A percentile compares a stretch with the other conserved stretches of the same genome.
Evolutionary conservation across 371 early-diverging fungal species (phyloP).

Genomic region (Rhizopus arrhizus): DNA sequence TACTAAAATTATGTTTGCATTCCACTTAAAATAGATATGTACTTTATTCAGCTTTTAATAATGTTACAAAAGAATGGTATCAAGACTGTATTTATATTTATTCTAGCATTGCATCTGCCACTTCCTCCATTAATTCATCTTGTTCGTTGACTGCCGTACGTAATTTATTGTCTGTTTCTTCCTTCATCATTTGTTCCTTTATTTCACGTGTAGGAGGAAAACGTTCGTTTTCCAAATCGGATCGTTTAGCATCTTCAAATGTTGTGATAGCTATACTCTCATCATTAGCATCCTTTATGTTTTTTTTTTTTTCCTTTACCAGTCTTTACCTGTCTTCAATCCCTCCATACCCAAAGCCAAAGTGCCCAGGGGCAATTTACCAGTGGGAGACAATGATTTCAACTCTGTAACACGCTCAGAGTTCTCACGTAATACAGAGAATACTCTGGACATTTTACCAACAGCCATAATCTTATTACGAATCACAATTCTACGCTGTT

Average conservation of each 20-base stretch:
- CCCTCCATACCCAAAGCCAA: conserved; percentile 90
- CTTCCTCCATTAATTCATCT: conserved; percentile 41
- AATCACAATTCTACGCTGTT: conserved; percentile 68
- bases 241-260: conserved; percentile 91
- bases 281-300: too few relatives aligned
- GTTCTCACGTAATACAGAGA: conserved; percentile 86
- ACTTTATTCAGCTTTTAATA: too few relatives aligned
- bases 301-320: too few relatives aligned
- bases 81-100: not conserved
- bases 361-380: conserved; percentile 80
- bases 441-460: conserved; percentile 87
- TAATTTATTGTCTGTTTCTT: conserved; percentile 50
- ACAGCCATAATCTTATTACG: conserved; percentile 91
- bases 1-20: too few relatives aligned
- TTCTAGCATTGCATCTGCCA: conserved; percentile 48
- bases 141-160: conserved; percentile 54
- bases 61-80: too few relatives aligned
- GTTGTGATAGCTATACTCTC: conserved; percentile 68
- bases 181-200: conserved; percentile 48
- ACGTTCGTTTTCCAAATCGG: conserved; percentile 90
- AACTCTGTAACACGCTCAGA: conserved; percentile 90
- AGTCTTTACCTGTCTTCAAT: conserved; percentile 67
- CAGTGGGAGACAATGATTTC: conserved; percentile 81
- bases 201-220: conserved; percentile 79
- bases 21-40: too few relatives aligned